phyloP scores from a whole-genome alignment of 352 stramenopile genomes.

The Poterioochromonas sp. region DNA sequence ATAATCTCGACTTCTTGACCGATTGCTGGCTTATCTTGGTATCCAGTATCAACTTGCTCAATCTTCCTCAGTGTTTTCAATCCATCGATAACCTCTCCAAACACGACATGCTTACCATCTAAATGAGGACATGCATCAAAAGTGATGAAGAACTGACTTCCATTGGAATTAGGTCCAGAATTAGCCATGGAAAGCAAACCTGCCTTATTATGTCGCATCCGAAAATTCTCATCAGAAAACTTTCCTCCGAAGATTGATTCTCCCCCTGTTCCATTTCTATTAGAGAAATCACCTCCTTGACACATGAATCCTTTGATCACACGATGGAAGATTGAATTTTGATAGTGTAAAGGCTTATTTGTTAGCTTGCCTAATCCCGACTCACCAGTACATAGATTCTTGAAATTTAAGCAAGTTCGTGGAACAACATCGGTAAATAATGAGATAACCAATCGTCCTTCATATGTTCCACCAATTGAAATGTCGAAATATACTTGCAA shows the following conservation, averaged over 20 bases:
- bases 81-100: slow-evolving; percentile 8
- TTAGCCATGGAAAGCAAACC: slow-evolving; percentile 93
- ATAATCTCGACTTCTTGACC: no score
- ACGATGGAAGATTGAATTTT: slow-evolving; percentile 61
- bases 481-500: slow-evolving; percentile 92
- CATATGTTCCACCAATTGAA: slow-evolving; percentile 74
- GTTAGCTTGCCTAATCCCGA: slow-evolving; percentile 67
- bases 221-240: slow-evolving; percentile 90
- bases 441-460: slow-evolving; percentile 90
- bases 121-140: slow-evolving; percentile 54
- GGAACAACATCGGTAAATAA: slow-evolving; percentile 88
- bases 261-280: neutral
- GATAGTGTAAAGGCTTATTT: no score
- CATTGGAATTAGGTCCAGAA: slow-evolving; percentile 82
- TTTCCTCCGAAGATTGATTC: slow-evolving; percentile 41
- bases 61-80: neutral
- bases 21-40: no score
- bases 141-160: slow-evolving; percentile 90
- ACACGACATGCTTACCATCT: slow-evolving; percentile 24
- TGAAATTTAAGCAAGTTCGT: slow-evolving; percentile 97
- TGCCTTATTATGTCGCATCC: slow-evolving; percentile 85
- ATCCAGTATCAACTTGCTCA: no score
- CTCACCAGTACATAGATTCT: slow-evolving; percentile 76
- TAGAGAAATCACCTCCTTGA: slow-evolving; percentile 39
- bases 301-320: slow-evolving; percentile 45